phyloP scores from a whole-genome alignment of 1,139 yeast species.

The Debaryomyces psychrophilus region DNA sequence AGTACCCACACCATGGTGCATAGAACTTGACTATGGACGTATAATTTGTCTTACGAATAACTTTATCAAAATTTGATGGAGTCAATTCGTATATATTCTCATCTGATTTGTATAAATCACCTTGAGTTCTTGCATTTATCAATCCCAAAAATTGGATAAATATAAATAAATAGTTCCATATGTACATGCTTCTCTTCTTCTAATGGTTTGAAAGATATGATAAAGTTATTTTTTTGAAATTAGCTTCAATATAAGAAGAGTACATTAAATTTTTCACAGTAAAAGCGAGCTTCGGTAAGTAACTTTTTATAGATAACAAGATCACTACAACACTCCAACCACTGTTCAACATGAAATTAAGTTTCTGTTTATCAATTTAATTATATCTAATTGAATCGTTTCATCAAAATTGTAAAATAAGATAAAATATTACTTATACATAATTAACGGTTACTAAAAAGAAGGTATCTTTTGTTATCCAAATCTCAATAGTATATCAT shows the following conservation, averaged over 20 bases:
- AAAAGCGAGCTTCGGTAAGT: not conserved
- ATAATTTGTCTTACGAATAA: constrained; percentile 68
- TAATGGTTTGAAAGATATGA: not conserved
- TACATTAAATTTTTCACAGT: not conserved
- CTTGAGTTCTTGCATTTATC: constrained; percentile 10
- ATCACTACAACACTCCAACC: not conserved
- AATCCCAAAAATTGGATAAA: not conserved
- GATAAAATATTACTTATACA: not conserved
- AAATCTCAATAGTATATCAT: not conserved
- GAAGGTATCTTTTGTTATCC: not conserved
- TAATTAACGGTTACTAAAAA: not conserved
- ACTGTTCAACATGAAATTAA: not conserved
- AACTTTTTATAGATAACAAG: not conserved
- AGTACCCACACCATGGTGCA: constrained; percentile 97
- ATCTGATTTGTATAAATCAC: constrained; percentile 41
- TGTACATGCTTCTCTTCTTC: not conserved
- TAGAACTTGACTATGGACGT: constrained; percentile 88
- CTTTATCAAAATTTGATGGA: constrained; percentile 61
- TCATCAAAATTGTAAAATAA: not conserved
- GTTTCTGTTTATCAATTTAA: not conserved
- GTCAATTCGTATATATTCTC: constrained; percentile 60
- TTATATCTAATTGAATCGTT: not conserved
- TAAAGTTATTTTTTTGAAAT: not conserved
- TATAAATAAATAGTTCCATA: constrained; percentile 3
- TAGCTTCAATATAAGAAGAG: not conserved